Conservation (phyloP, 2,329 filamentous ascomycete species). For the Pleoardoris graminearum region DNA sequence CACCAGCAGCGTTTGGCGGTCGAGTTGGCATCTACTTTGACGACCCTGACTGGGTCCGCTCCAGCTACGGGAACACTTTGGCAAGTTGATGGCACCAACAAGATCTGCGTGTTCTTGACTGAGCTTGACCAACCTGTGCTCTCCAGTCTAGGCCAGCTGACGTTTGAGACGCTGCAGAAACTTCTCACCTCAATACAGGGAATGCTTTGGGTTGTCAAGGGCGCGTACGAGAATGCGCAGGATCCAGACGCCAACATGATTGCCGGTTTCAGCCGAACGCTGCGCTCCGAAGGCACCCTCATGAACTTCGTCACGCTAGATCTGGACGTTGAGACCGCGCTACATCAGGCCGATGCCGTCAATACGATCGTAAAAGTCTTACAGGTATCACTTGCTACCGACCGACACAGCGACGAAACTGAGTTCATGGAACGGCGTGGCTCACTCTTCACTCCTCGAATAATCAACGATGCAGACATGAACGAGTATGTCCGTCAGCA, state of each 20-base stretch:
- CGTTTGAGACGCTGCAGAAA: constrained; percentile 12
- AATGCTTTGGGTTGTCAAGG: constrained; percentile 17
- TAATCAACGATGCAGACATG: constrained; percentile 22
- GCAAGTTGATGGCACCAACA: constrained; percentile 11
- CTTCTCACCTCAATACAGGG: constrained; percentile 12
- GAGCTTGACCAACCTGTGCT: constrained; percentile 16
- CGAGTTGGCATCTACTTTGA: not conserved
- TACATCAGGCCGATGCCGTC: constrained; percentile 1
- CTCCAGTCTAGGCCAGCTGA: constrained; percentile 5
- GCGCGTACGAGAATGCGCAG: constrained; percentile 13
- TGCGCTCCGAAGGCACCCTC: constrained; percentile 19
- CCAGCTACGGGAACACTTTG: not conserved
- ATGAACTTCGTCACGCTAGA: constrained; percentile 21
- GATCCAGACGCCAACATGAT: constrained; percentile 18
- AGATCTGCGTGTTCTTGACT: constrained; percentile 15
- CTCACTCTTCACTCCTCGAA: constrained; percentile 20
- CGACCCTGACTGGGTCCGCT: not conserved
- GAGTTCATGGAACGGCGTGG: constrained; percentile 24
- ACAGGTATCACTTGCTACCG: constrained; percentile 6
- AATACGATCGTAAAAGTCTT: constrained; percentile 18
- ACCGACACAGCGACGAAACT: constrained; percentile 12
- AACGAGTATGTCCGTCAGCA: constrained; percentile 29
- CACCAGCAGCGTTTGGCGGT: not conserved
- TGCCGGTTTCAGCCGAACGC: constrained; percentile 16
- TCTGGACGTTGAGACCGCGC: constrained; percentile 12